Evolutionary conservation across 139 green algal genomes (phyloP), one percentile per base, ranked within the genome.

Genomic region (Micractinium sp.): DNA sequence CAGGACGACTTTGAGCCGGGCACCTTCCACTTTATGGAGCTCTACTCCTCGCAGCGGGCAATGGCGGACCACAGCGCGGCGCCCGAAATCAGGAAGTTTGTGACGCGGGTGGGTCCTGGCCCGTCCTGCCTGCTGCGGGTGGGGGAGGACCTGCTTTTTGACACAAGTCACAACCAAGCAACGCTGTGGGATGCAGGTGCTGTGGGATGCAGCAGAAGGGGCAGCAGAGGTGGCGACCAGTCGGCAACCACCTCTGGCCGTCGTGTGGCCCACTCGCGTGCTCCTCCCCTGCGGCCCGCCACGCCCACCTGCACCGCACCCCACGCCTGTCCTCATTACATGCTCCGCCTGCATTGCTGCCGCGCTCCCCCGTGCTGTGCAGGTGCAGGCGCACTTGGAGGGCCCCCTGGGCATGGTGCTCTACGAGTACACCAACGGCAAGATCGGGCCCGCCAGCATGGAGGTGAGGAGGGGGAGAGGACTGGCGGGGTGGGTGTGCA

Each of bases 1-100:
- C 63, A 88, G 90, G 86, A 90, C 33, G 66, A 82, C 47, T 90
- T 36, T 25, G 92, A 95, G 53, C 36, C 86, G 5, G 92, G 93
- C 81, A 92, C 92, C 0, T 95, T 97, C 80, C 94, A 97, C 88
- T 95, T 96, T 27, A 96, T 93, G 94, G 95, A 97, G 90, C 89
- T 94, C 14, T 97, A 97, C 61, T 91, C 93, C 13, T 92, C 86
- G 84, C 94, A 96, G 66, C 60, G 36, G 19, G 61, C 61, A 15
- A 84, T 97, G 81, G 92, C 94, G 0, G 84, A 80, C 16, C 94
- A 97, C 90, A 95, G 92, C 86, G 94, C 92, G 0, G 76, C 61
- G 0, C 80, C 91, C 4, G 81, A 93, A 29, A 80, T 95, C 36
- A 74, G 85, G 20, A 20, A 63, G 16, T 95, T 97, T 88, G 93